Evolutionary conservation across 768 basidiomycete genomes (phyloP), one percentile per base, ranked within the genome.

Genomic region (Tylopilus rubrobrunneus): DNA sequence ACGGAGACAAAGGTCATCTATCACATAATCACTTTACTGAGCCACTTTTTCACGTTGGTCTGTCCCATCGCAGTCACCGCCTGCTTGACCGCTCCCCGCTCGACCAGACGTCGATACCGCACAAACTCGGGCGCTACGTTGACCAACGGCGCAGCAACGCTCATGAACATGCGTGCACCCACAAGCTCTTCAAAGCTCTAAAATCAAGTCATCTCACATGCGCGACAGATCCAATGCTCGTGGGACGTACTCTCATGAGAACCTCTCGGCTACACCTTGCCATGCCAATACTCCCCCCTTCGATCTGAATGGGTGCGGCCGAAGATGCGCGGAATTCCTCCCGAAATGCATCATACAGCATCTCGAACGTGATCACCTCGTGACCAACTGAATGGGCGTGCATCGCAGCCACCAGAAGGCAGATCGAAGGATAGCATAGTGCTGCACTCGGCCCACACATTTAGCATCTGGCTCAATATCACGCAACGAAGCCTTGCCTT

Each of bases 291-390:
- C 79, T 80, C 21, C 87, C 84, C 9, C 89, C 86, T 57, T 83
- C 82, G 41, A 90, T 67, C 48, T 86, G 84, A 19, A 92, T 80
- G 1, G 91, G 90, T 0, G 89, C 88, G 8, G 85, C 81, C 10
- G 78, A 76, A 7, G 89, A 87, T 21, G 83, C 77, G 21, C 86
- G 83, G 19, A 88, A 78, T 69, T 90, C 87, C 56, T 85, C 80
- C 21, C 83, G 81, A 66, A 94, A 93, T 31, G 78, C 76, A 49
- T 91, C 89, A 56, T 87, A 79, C 8, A 96, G 79, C 85, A 95
- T 92, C 62, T 95, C 92, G 65, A 98, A 96, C 29, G 90, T 98
- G 70, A 97, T 85, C 14, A 73, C 73, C 19, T 87, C 77, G 55
- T 93, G 86, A 0, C 94, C 94, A 7, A 83, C 82, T 10, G 84